phyloP scores from a whole-genome alignment of 2,329 filamentous ascomycete species.

The Mycocentrospora acerina region DNA sequence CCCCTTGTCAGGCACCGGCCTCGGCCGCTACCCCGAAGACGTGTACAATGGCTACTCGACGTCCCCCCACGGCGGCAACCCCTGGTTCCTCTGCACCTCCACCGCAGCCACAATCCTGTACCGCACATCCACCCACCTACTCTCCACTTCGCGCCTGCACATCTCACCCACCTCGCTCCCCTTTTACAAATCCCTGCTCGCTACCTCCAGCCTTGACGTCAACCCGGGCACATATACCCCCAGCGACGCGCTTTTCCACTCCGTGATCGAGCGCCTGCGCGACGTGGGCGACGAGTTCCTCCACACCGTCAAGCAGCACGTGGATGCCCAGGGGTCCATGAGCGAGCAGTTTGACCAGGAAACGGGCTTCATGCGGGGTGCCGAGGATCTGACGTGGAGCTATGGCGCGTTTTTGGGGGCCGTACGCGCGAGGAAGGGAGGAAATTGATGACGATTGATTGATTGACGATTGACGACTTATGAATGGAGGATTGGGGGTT shows the following conservation, averaged over 20 bases:
- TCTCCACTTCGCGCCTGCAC: conserved; percentile 27
- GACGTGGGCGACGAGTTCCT: conserved; percentile 46
- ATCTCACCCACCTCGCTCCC: conserved; percentile 33
- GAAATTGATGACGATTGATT: background rate
- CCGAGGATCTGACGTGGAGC: conserved; percentile 49
- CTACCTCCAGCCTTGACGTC: conserved; percentile 22
- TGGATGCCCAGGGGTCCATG: conserved; percentile 41
- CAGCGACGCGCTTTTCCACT: conserved; percentile 31
- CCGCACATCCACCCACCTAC: conserved; percentile 36
- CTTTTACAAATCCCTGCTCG: conserved; percentile 42
- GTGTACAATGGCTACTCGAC: conserved; percentile 43
- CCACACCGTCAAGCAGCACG: conserved; percentile 43
- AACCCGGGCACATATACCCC: conserved; percentile 27
- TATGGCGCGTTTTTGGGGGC: conserved; percentile 48
- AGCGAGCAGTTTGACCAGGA: conserved; percentile 48
- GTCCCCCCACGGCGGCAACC: conserved; percentile 36
- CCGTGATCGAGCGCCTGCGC: conserved; percentile 33
- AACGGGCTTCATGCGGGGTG: conserved; percentile 44
- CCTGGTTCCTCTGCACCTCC: conserved; percentile 48
- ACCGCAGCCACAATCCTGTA: conserved; percentile 45
- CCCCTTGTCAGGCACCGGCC: conserved; percentile 38
- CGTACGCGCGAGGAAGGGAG: conserved; percentile 35
- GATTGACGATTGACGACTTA: too few species aligned
- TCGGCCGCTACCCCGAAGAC: conserved; percentile 50
- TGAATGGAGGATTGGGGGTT: too few species aligned